phyloP scores from a whole-genome alignment of 306 rosid genomes.

The Begonia fuchsioides region DNA sequence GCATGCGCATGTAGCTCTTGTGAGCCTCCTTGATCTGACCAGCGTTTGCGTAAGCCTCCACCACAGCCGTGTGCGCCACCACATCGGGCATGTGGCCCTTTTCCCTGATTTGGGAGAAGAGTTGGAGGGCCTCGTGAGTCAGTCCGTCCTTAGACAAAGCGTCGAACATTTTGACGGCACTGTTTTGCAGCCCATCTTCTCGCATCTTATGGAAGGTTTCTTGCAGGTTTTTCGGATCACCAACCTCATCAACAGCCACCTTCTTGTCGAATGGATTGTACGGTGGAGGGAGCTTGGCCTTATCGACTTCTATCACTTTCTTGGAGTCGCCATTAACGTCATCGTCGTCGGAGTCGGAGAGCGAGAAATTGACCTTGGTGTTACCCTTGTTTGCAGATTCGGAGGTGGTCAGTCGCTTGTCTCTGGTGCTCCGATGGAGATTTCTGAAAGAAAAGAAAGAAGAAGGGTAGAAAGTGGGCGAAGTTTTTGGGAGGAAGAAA shows the following conservation, averaged over 20 bases:
- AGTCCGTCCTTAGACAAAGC: slow-evolving; percentile 66
- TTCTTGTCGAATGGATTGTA: slow-evolving; percentile 62
- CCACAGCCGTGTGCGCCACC: slow-evolving; percentile 55
- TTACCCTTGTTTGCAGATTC: slow-evolving; percentile 10
- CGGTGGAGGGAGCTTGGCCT: slow-evolving; percentile 14
- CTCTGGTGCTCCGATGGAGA: not conserved
- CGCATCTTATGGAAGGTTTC: slow-evolving; percentile 54
- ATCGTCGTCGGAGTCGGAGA: slow-evolving; percentile 19
- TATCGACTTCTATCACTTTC: slow-evolving; percentile 1
- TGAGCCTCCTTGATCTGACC: slow-evolving; percentile 47
- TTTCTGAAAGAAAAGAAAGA: too few relatives aligned
- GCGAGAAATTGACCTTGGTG: slow-evolving; percentile 25
- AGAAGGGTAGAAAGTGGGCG: too few relatives aligned
- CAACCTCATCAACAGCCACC: slow-evolving; percentile 30
- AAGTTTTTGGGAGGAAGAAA: too few relatives aligned
- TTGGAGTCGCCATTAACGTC: not conserved
- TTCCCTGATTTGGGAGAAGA: slow-evolving; percentile 59
- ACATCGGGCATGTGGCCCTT: slow-evolving; percentile 67
- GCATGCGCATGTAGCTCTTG: slow-evolving; percentile 55
- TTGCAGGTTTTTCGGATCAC: slow-evolving; percentile 58
- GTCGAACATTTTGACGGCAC: slow-evolving; percentile 89
- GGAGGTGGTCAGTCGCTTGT: slow-evolving; percentile 8
- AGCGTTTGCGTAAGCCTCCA: slow-evolving; percentile 57
- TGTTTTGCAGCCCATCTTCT: slow-evolving; percentile 35
- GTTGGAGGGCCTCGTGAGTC: slow-evolving; percentile 60